phyloP scores from a whole-genome alignment of 169 alveolate genomes.

The Cryptosporidium canis region DNA sequence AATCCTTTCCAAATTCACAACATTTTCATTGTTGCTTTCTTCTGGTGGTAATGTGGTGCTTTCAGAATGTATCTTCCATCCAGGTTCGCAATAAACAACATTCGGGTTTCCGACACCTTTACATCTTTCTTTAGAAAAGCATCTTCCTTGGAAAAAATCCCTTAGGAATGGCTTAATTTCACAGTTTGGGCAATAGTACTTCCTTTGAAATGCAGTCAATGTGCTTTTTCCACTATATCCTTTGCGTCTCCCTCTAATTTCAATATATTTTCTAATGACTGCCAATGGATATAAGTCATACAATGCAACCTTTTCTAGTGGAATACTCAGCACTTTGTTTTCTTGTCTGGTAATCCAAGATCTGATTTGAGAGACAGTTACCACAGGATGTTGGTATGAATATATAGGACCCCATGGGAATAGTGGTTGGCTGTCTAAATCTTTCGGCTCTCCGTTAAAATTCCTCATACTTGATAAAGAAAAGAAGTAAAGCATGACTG shows the following conservation, averaged over 20 bases:
- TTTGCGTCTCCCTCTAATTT: conserved; percentile 54
- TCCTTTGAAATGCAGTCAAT: conserved; percentile 29
- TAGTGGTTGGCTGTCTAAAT: conserved; percentile 55
- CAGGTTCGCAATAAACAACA: conserved; percentile 67
- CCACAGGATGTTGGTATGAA: conserved; percentile 72
- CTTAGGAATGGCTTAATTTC: conserved; percentile 36
- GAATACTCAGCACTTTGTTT: conserved; percentile 19
- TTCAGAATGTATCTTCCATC: conserved; percentile 53
- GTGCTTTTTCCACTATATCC: conserved; percentile 48
- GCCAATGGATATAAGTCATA: conserved; percentile 67
- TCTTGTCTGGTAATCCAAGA: conserved; percentile 59
- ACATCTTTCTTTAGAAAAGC: conserved; percentile 69
- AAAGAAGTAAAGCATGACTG: conserved; percentile 65
- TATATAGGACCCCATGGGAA: conserved; percentile 70
- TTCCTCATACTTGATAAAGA: conserved; percentile 47
- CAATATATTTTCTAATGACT: conserved; percentile 57
- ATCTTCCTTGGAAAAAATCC: conserved; percentile 57
- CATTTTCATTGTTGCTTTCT: conserved; percentile 24
- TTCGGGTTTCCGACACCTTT: conserved; percentile 37
- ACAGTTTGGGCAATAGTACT: conserved; percentile 55
- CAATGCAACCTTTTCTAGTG: conserved; percentile 51
- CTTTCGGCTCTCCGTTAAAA: conserved; percentile 61
- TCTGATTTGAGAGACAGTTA: conserved; percentile 66
- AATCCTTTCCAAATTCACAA: conserved; percentile 30
- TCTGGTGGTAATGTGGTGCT: conserved; percentile 47